These are phyloP conservation scores for Umbelopsis sp. DNA, from an alignment of 192 early-diverging fungal genomes.

Conservation along the genomic window DNA sequence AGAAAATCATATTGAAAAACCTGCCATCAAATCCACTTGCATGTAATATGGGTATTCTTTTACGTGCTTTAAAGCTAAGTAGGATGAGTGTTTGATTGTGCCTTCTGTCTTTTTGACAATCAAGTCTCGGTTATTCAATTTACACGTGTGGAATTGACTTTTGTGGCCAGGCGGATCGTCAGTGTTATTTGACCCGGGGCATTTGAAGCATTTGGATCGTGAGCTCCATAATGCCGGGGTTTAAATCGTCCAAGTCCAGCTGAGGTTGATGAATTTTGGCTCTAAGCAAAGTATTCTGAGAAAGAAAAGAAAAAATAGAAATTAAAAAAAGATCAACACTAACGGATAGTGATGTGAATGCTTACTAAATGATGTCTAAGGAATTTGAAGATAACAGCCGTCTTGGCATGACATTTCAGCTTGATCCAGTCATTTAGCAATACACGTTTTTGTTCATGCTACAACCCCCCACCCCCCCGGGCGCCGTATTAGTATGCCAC, in stretches of 20 bases:
- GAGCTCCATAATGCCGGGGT: slow-evolving; percentile 16
- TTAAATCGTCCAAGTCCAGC: slow-evolving; percentile 20
- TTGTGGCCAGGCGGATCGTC: neutral
- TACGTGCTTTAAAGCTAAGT: too few relatives aligned
- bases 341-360: neutral
- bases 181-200: neutral
- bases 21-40: too few relatives aligned
- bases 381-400: slow-evolving; percentile 52
- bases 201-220: slow-evolving; percentile 9
- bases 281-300: slow-evolving; percentile 30
- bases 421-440: slow-evolving; percentile 55
- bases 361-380: slow-evolving; percentile 51
- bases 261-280: slow-evolving; percentile 37
- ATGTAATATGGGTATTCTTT: too few relatives aligned
- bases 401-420: slow-evolving; percentile 54
- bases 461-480: neutral
- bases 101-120: neutral
- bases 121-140: neutral
- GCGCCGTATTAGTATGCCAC: too few relatives aligned
- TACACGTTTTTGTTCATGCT: slow-evolving; percentile 46
- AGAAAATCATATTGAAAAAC: too few relatives aligned
- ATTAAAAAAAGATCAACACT: neutral
- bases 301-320: neutral
- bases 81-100: neutral
- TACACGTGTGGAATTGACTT: neutral